Conservation (phyloP, 805 yeast genomes). For the Teunomyces atbi region DNA sequence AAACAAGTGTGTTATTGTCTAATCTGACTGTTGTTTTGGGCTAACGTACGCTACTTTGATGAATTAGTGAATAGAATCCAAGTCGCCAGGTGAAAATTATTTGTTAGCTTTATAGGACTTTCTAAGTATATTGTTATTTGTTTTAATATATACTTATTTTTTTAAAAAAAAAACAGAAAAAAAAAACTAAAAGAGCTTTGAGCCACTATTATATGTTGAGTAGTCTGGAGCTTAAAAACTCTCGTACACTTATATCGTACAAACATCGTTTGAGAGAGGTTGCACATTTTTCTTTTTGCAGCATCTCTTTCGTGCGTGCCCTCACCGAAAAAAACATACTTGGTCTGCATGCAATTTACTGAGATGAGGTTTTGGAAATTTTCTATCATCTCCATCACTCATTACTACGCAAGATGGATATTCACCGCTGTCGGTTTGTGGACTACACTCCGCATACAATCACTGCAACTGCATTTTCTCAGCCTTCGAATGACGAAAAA, state of each 20-base stretch:
- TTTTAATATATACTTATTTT: not conserved
- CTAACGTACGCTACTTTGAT: not conserved
- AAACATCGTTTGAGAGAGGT: not conserved
- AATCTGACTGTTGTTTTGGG: not conserved
- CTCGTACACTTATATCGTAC: too few species aligned
- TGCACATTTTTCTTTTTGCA: not conserved
- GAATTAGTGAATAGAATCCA: not conserved
- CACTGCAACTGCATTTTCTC: constrained; percentile 78
- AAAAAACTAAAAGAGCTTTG: too few species aligned
- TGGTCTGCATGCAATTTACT: not conserved
- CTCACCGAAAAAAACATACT: not conserved
- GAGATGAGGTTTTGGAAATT: constrained; percentile 11
- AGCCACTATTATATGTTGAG: too few species aligned
- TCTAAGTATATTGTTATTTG: not conserved
- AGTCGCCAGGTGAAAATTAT: not conserved
- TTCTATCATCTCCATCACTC: constrained; percentile 5
- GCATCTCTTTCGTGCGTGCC: constrained; percentile 1
- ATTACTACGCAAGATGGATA: constrained; percentile 47
- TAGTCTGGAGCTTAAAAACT: too few species aligned
- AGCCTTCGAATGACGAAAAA: constrained; percentile 42
- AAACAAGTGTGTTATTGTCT: constrained; percentile 4
- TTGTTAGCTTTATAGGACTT: not conserved
- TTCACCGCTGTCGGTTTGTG: constrained; percentile 90
- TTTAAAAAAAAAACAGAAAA: not conserved
- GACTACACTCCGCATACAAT: constrained; percentile 84